phyloP scores from a whole-genome alignment of 768 basidiomycete species.

The Leccinum disarticulatum region DNA sequence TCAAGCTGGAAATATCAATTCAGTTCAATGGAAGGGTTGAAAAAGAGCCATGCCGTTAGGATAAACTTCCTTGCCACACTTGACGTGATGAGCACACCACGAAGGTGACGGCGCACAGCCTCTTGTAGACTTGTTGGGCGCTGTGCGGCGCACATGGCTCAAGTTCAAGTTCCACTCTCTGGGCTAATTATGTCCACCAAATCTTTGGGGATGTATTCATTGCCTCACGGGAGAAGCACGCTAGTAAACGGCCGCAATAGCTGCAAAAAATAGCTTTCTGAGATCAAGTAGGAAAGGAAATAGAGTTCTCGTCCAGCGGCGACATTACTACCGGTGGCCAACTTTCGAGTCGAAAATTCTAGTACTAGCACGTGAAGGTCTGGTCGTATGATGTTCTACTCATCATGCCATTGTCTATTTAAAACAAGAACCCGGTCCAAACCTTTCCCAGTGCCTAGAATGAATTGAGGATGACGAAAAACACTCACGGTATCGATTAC shows the following conservation, averaged over 20 bases:
- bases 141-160: slow-evolving; percentile 3
- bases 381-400: background rate
- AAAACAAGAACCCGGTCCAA: background rate
- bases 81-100: background rate
- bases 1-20: background rate
- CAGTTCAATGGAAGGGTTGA: background rate
- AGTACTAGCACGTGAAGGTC: slow-evolving; percentile 18
- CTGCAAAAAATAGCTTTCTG: slow-evolving; percentile 15
- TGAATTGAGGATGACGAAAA: background rate
- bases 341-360: slow-evolving; percentile 3
- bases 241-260: slow-evolving; percentile 5
- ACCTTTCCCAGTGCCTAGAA: slow-evolving; percentile 1
- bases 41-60: background rate
- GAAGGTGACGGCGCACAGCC: background rate
- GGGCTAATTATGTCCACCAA: slow-evolving; percentile 12
- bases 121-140: background rate
- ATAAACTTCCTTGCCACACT: background rate
- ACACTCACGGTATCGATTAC: slow-evolving; percentile 1
- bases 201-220: slow-evolving; percentile 1
- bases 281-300: slow-evolving; percentile 2
- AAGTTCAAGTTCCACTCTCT: background rate
- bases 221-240: background rate
- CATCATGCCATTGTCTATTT: slow-evolving; percentile 6
- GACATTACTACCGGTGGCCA: slow-evolving; percentile 2
- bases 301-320: slow-evolving; percentile 15